phyloP scores from a whole-genome alignment of 108 stramenopile species.

The Cyclotella kingstonii region DNA sequence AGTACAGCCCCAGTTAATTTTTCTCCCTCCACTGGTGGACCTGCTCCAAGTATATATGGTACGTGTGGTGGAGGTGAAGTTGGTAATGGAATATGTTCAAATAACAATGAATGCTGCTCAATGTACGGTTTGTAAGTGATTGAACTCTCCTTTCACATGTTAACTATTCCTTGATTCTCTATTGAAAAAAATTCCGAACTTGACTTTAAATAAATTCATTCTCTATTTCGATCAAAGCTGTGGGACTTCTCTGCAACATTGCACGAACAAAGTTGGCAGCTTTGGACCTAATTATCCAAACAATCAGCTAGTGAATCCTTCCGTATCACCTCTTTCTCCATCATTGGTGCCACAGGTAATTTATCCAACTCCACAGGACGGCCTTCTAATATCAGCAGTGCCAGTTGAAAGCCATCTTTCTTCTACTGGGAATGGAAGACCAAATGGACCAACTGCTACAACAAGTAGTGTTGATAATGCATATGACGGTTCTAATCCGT shows the following conservation, averaged over 20 bases:
- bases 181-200: too few species aligned
- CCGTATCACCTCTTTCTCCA: background rate
- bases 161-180: too few species aligned
- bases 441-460: background rate
- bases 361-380: background rate
- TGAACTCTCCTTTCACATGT: background rate
- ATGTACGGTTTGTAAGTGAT: conserved; percentile 16
- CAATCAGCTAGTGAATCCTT: background rate
- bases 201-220: background rate
- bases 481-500: too few species aligned
- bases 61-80: conserved; percentile 23
- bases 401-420: too few species aligned
- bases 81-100: conserved; percentile 30
- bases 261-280: conserved; percentile 13
- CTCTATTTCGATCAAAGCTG: conserved; percentile 2
- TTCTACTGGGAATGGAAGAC: background rate
- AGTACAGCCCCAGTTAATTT: background rate
- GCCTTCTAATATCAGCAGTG: conserved; percentile 1
- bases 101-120: conserved; percentile 24
- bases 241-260: conserved; percentile 17
- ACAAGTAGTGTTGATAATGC: too few species aligned
- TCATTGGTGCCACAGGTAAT: background rate
- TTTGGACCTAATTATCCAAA: background rate
- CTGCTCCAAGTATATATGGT: conserved; percentile 7
- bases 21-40: conserved; percentile 5